Evolutionary conservation across 2,329 filamentous ascomycete species (phyloP).

Genomic region (Nigrospora osmanthi): DNA sequence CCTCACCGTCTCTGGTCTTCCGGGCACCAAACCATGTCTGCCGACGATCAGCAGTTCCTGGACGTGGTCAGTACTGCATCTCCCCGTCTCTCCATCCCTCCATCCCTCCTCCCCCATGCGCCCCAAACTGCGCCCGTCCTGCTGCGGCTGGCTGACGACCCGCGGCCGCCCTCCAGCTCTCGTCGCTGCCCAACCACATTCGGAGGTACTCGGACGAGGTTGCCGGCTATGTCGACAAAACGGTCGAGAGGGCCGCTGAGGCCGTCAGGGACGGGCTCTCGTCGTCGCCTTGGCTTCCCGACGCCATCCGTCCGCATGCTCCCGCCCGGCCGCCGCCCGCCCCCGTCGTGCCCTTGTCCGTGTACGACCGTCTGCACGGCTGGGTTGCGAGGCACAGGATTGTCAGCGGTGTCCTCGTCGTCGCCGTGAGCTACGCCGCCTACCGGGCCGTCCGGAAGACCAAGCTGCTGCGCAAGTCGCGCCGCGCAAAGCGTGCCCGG

Average conservation of each 20-base stretch:
- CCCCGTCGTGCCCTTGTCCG: constrained; percentile 22
- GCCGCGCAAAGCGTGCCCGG: constrained; percentile 68
- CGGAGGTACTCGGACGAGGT: constrained; percentile 63
- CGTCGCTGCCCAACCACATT: constrained; percentile 53
- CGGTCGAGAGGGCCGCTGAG: constrained; percentile 69
- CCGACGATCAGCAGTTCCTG: constrained; percentile 71
- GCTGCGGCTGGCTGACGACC: not conserved
- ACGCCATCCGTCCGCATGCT: constrained; percentile 54
- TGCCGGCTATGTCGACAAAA: constrained; percentile 72
- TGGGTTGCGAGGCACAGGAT: constrained; percentile 71
- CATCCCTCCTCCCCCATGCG: no score
- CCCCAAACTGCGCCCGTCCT: not conserved
- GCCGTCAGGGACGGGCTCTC: constrained; percentile 63
- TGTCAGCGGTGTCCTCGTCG: constrained; percentile 61
- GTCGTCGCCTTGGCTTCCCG: constrained; percentile 64
- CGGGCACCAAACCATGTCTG: constrained; percentile 51
- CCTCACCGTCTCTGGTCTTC: no score
- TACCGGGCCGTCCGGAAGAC: constrained; percentile 43
- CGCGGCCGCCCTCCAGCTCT: constrained; percentile 29
- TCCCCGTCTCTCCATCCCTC: constrained; percentile 1
- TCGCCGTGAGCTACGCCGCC: constrained; percentile 60
- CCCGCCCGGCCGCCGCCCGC: constrained; percentile 33
- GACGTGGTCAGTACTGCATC: constrained; percentile 55
- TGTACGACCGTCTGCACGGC: constrained; percentile 49
- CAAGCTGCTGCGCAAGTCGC: constrained; percentile 55